These are phyloP conservation scores for Alternaria solani DNA, from an alignment of 2,329 filamentous ascomycete species.

Conservation along the genomic window DNA sequence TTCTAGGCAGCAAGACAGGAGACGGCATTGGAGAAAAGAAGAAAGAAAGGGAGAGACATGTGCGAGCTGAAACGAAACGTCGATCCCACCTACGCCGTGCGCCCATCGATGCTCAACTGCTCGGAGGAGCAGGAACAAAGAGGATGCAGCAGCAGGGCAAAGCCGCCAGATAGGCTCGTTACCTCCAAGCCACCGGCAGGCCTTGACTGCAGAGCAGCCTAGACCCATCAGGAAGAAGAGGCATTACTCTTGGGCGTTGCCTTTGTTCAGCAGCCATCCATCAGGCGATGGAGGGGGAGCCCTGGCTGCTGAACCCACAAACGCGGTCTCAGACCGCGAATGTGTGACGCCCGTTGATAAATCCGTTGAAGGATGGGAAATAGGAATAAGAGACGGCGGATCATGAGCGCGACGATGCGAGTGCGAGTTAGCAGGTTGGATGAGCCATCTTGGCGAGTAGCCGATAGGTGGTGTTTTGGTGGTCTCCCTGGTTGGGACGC, in stretches of 20 bases:
- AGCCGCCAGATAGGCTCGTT: conserved; percentile 45
- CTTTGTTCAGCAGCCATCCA: conserved; percentile 48
- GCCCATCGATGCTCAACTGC: conserved; percentile 35
- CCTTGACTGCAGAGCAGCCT: conserved; percentile 24
- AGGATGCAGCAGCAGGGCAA: conserved; percentile 37
- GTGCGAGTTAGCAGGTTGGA: background rate
- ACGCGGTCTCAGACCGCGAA: conserved; percentile 34
- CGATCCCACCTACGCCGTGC: conserved; percentile 36
- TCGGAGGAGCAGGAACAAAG: conserved; percentile 24
- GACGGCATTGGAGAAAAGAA: background rate
- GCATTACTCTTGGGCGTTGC: conserved; percentile 45
- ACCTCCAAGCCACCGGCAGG: conserved; percentile 15
- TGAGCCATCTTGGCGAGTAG: background rate
- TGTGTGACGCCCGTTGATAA: conserved; percentile 31
- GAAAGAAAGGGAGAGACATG: conserved; percentile 11
- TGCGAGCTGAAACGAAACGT: conserved; percentile 48
- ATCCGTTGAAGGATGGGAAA: background rate
- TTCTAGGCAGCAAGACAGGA: background rate
- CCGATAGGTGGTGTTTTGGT: background rate
- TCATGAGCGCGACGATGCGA: background rate
- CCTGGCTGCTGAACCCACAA: conserved; percentile 44
- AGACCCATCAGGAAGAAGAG: conserved; percentile 8
- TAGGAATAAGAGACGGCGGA: background rate
- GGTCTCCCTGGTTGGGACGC: background rate
- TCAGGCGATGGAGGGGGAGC: conserved; percentile 28